Conservation (phyloP, 805 yeast genomes). For the Candida suzukii region DNA sequence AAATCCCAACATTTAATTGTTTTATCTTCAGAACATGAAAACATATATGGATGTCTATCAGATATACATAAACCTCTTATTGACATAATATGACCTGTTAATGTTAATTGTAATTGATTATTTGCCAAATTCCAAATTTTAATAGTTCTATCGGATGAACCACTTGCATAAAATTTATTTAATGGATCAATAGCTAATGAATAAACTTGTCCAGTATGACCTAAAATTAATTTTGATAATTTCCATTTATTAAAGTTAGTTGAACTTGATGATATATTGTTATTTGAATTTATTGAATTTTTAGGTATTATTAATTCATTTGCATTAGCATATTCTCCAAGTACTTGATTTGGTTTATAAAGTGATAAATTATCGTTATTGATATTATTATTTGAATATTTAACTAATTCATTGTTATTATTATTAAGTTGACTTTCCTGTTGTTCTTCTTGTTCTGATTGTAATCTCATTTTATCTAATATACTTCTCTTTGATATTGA, state of each 20-base stretch:
- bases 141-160: constrained; percentile 81
- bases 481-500: constrained; percentile 5
- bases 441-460: neutral
- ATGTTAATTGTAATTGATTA: constrained; percentile 60
- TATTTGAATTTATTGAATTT: too few species aligned
- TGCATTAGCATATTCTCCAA: constrained; percentile 16
- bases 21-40: constrained; percentile 90
- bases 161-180: constrained; percentile 88
- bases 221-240: constrained; percentile 65
- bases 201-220: constrained; percentile 92
- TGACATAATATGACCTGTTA: constrained; percentile 89
- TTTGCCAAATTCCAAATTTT: constrained; percentile 87
- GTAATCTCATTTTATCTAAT: constrained; percentile 13
- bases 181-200: constrained; percentile 79
- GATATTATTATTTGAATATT: too few species aligned
- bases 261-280: too few species aligned
- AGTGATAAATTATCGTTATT: neutral
- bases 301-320: constrained; percentile 18
- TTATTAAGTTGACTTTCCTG: too few species aligned
- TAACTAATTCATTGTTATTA: too few species aligned
- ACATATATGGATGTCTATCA: constrained; percentile 75
- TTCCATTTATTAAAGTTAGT: constrained; percentile 65
- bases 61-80: constrained; percentile 75
- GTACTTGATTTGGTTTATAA: neutral
- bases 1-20: constrained; percentile 94